phyloP scores from a whole-genome alignment of 768 basidiomycete genomes.

The Saitozyma podzolica region DNA sequence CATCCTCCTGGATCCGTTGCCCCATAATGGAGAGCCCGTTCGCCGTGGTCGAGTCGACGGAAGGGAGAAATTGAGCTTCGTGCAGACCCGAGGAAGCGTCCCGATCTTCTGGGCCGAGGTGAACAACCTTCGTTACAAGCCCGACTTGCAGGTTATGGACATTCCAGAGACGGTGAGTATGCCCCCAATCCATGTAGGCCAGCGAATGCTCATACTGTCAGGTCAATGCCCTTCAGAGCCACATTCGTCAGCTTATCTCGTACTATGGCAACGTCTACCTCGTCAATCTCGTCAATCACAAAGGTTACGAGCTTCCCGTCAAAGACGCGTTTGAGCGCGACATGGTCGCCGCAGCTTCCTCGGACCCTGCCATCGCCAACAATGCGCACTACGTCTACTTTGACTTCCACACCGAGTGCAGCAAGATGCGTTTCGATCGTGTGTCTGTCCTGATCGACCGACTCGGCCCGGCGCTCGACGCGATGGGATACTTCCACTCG shows the following conservation, averaged over 20 bases:
- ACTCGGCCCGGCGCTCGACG: constrained; percentile 59
- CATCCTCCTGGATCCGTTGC: constrained; percentile 65
- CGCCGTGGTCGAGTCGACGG: constrained; percentile 49
- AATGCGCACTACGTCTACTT: constrained; percentile 88
- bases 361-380: constrained; percentile 56
- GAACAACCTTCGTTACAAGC: constrained; percentile 91
- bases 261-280: constrained; percentile 76
- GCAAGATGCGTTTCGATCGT: constrained; percentile 90
- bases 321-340: constrained; percentile 92
- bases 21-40: constrained; percentile 26
- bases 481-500: constrained; percentile 53
- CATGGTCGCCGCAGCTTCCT: constrained; percentile 61
- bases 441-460: constrained; percentile 78
- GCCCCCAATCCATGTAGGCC: not conserved
- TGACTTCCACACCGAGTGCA: constrained; percentile 96
- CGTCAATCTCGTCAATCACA: constrained; percentile 90
- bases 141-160: constrained; percentile 96
- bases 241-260: constrained; percentile 70
- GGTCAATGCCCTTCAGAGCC: constrained; percentile 69
- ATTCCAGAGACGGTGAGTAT: constrained; percentile 72
- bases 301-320: constrained; percentile 86
- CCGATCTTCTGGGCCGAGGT: constrained; percentile 97
- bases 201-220: constrained; percentile 45
- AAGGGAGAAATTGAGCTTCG: constrained; percentile 66
- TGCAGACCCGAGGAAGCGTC: constrained; percentile 89